A percentile compares a stretch with the other conserved stretches of the same genome.
Evolutionary conservation across 2,329 filamentous ascomycete species (phyloP).

Genomic region (Exophiala oligosperma): DNA sequence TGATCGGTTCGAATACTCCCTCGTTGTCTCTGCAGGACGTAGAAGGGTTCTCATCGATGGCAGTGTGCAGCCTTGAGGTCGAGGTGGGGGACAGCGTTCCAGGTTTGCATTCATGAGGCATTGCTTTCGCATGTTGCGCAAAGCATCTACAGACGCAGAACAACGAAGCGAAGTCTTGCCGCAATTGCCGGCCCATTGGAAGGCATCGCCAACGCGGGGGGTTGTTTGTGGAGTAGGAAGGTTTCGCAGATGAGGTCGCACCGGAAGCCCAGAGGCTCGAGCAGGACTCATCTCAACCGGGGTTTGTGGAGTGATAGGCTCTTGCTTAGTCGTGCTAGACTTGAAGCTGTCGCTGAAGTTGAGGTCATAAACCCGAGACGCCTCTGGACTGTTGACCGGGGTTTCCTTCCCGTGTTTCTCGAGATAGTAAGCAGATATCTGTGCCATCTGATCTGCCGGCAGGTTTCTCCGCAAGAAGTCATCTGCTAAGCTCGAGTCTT

Average conservation of each 20-base stretch:
- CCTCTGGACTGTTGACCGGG: background rate
- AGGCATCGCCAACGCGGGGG: conserved; percentile 44
- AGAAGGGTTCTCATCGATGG: conserved; percentile 18
- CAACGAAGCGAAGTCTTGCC: conserved; percentile 60
- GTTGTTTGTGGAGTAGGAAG: conserved; percentile 64
- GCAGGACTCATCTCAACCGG: conserved; percentile 17
- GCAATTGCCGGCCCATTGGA: conserved; percentile 40
- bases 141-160: conserved; percentile 57
- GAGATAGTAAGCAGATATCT: conserved; percentile 1
- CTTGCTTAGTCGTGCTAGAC: conserved; percentile 7
- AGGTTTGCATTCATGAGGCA: conserved; percentile 57
- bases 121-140: conserved; percentile 57
- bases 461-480: conserved; percentile 16
- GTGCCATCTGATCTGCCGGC: conserved; percentile 10
- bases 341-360: conserved; percentile 23
- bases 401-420: background rate
- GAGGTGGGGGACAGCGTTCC: conserved; percentile 49
- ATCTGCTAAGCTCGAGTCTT: conserved; percentile 17
- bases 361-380: conserved; percentile 12
- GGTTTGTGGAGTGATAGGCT: conserved; percentile 11
- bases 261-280: conserved; percentile 47
- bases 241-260: conserved; percentile 54
- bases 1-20: conserved; percentile 14
- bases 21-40: conserved; percentile 24
- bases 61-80: conserved; percentile 22